Percentiles rank a stretch among this genome's conserved stretches.
Conservation (phyloP, 257 asterid genomes). For the Lycium ferocissimum region DNA sequence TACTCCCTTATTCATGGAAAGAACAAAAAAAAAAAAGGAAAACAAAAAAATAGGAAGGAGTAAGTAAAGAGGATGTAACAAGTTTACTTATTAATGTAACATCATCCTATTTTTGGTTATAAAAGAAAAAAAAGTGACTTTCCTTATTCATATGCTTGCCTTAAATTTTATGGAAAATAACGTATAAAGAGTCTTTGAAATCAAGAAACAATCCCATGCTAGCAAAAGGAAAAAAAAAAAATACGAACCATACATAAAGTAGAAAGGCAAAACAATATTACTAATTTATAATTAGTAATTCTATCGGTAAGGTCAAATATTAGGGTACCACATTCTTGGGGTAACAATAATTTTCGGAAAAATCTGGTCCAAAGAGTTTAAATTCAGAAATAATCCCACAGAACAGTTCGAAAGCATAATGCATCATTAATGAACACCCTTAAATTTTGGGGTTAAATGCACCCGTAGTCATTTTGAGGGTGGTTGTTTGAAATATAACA, state of each 20-base stretch:
- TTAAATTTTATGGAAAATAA: neutral
- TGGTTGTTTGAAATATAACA: no score
- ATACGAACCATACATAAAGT: neutral
- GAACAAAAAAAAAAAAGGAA: neutral
- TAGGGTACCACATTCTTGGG: no score
- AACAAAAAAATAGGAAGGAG: neutral
- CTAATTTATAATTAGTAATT: no score
- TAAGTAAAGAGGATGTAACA: neutral
- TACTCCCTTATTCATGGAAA: neutral
- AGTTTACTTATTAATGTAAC: neutral
- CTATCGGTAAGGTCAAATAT: no score
- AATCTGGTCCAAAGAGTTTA: no score
- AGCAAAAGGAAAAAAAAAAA: neutral
- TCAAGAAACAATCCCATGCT: neutral
- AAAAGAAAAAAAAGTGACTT: neutral
- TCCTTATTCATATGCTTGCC: slow-evolving; percentile 16
- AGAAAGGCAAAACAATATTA: no score
- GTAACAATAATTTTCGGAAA: no score
- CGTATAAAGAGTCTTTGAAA: neutral
- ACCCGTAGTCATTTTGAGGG: no score
- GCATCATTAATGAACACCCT: no score
- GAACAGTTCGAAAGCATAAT: no score
- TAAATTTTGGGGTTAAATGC: no score
- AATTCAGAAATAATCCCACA: no score
- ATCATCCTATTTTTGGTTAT: neutral